phyloP scores from a whole-genome alignment of 441 rosid species.

The Macaranga tanarius region DNA sequence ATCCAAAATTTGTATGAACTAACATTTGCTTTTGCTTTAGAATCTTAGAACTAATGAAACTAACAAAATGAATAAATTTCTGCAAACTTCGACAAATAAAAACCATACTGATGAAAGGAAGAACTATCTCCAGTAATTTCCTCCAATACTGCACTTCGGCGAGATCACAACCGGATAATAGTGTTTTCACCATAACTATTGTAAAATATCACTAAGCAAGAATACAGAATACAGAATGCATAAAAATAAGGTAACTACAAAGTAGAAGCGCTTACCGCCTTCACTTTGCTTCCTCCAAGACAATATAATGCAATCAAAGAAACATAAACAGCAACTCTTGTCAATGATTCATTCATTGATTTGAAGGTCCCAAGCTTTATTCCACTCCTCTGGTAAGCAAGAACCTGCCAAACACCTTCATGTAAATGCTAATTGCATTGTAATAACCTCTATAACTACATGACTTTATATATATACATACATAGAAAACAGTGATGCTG shows the following conservation, averaged over 20 bases:
- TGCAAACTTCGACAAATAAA: background rate
- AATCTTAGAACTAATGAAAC: background rate
- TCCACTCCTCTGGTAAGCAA: constrained; percentile 77
- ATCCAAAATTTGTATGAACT: background rate
- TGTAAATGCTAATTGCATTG: constrained; percentile 8
- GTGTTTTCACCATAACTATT: background rate
- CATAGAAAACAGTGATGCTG: background rate
- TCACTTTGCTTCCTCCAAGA: constrained; percentile 97
- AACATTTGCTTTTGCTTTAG: background rate
- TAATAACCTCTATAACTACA: constrained; percentile 13
- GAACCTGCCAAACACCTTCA: constrained; percentile 56
- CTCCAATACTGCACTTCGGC: background rate
- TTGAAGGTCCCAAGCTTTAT: constrained; percentile 90
- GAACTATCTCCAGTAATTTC: background rate
- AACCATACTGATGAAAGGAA: background rate
- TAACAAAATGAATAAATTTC: constrained; percentile 3
- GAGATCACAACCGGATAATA: background rate
- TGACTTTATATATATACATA: constrained; percentile 7
- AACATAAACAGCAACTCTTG: constrained; percentile 84
- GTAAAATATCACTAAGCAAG: background rate
- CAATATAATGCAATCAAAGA: constrained; percentile 81
- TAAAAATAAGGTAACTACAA: constrained; percentile 8
- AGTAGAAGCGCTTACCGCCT: constrained; percentile 62
- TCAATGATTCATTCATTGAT: constrained; percentile 83
- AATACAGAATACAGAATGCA: background rate